Evolutionary conservation across 1,139 yeast species (phyloP), one percentile per base, ranked within the genome.

Genomic region (Geotrichum macrosporum): DNA sequence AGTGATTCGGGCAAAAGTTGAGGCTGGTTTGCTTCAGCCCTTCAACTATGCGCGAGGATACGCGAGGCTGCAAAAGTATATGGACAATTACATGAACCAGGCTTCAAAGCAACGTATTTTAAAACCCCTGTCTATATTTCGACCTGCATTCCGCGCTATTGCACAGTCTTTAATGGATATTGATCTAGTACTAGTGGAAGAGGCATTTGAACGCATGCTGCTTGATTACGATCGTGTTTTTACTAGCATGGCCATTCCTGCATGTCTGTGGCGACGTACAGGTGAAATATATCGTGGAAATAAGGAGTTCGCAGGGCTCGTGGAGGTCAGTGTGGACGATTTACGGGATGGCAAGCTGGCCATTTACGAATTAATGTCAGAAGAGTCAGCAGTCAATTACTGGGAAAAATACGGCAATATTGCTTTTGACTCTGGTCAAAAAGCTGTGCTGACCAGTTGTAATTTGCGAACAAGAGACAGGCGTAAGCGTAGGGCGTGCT

Each of bases 391-490:
- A 5, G 97, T 92, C n/a, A 88, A 87, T 58, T 89, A 88, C 62
- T 92, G 97, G 97, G 97, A 92, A 63, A 89, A 89, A 64, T 92
- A 89, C 59, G 96, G 96, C 8, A 89, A 95, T 9, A 86, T 89
- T 62, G 97, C 97, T 2, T 89, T 92, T 66, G 96, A 89, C 59
- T 84, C 89, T 56, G 94, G 94, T 1, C 97, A 89, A 59, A 92
- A 92, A 63, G 96, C 97, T 0, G 96, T 92, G 5, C 69, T 92
- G 54, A 89, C 96, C 1, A 84, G 95, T 63, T 92, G 97, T 66
- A 86, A 84, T 60, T 71, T 92, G 53, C 73, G 95, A 59, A 82
- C 95, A 1, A 78, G 79, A 57, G 95, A 87, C 59, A 95, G 96
- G 1, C 75, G 85, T 43, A 81, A 80, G 56, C 74, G 89, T 50